Base-by-base conservation (phyloP, 805 yeast species). In the Brettanomyces anomalus region DNA sequence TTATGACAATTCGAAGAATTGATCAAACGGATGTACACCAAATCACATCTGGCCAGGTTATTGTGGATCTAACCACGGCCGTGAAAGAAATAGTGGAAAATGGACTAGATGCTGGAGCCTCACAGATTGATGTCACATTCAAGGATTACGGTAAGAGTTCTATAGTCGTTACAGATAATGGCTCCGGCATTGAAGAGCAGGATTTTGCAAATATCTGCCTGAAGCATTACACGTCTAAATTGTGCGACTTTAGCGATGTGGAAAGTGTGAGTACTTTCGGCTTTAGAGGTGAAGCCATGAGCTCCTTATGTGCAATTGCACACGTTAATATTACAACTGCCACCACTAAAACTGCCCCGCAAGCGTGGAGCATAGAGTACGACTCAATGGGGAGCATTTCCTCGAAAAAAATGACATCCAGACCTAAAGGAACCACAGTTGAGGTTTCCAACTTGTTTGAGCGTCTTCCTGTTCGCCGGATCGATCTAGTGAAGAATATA, bases 21-120 rank as follows among this genome's bases (percentile, higher is more conserved):
- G 67, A 66, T 31, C 49, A 49, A 1, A 51, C 53, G 8, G 95
- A 89, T 50, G 71, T 88, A 5, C 85, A 84, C 49, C 68, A 72
- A 46, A 77, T 90, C 44, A 87, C 96, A 0, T 86, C 97, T 0
- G 96, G 96, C 0, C 98, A 93, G 59, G 97, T 93, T 13, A 84
- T 93, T 11, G 74, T 80, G 4, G 95, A 85, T 52, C 62, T 93
- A 36, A 68, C 76, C 0, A 77, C 90, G 0, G 83, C 85, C 0
- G 79, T 83, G 26, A 90, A 90, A 56, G 98, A 90, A 58, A 64
- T 89, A 2, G 70, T 93, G 3, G 98, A 90, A 54, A 90, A 90
- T 57, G 67, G 93, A 26, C 64, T 90, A 5, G 98, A 93, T 63
- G 93, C 97, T 0, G 60, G 70, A 18, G 74, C 93, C 8, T 68